Evolutionary conservation across 2,329 filamentous ascomycete genomes (phyloP).

Genomic region (Cercospora zeae-maydis): DNA sequence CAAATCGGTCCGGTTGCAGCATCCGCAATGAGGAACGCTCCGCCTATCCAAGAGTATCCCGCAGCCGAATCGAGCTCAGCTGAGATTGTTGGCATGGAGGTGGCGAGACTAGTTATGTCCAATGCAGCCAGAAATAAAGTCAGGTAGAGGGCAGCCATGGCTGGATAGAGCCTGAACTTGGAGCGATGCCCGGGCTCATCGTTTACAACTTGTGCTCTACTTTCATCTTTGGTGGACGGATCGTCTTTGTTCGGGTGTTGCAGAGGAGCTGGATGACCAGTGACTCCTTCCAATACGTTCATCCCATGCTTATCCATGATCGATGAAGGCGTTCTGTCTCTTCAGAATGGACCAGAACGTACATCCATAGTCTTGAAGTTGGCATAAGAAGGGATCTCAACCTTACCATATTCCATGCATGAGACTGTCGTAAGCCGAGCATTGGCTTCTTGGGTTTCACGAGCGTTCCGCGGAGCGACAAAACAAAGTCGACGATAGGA

Average conservation of each 20-base stretch:
- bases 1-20: slow-evolving; percentile 66
- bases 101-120: slow-evolving; percentile 60
- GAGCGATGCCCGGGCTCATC: background rate
- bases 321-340: background rate
- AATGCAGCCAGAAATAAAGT: slow-evolving; percentile 37
- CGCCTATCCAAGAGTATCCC: slow-evolving; percentile 79
- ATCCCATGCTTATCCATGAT: background rate
- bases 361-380: background rate
- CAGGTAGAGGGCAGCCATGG: background rate
- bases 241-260: background rate
- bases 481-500: background rate
- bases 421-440: background rate
- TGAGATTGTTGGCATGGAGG: slow-evolving; percentile 63
- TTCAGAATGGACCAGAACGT: background rate
- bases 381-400: background rate
- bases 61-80: slow-evolving; percentile 60
- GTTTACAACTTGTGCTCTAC: background rate
- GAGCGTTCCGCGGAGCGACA: background rate
- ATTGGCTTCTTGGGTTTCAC: background rate
- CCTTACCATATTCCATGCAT: background rate
- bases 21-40: slow-evolving; percentile 66
- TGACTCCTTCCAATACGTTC: background rate
- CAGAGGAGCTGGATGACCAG: background rate
- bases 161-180: background rate
- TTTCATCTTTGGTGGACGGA: background rate